Evolutionary conservation across 257 asterid species (phyloP).

Genomic region (Prunella vulgaris): DNA sequence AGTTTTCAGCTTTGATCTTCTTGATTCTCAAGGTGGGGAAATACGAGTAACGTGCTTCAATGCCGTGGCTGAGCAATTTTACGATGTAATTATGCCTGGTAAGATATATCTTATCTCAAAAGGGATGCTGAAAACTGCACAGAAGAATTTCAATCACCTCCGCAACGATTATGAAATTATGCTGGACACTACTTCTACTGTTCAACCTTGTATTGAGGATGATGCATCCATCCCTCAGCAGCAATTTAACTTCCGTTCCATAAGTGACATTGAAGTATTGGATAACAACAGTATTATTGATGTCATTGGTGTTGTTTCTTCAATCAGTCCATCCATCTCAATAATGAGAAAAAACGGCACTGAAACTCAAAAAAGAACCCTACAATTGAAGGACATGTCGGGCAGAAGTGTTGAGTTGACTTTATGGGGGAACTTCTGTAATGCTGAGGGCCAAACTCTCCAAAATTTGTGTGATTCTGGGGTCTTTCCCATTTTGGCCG

Average conservation of each 20-base stretch:
- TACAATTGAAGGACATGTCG: conserved; percentile 86
- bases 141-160: conserved; percentile 73
- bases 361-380: conserved; percentile 71
- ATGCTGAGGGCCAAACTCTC: conserved; percentile 77
- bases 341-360: conserved; percentile 80
- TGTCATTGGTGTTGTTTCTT: conserved; percentile 71
- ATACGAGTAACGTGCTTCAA: conserved; percentile 93
- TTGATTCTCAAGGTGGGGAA: conserved; percentile 90
- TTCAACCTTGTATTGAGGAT: conserved; percentile 72
- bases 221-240: conserved; percentile 69
- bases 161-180: conserved; percentile 72
- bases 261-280: conserved; percentile 65
- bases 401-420: conserved; percentile 92
- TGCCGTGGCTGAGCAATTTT: conserved; percentile 77
- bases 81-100: conserved; percentile 62
- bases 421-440: conserved; percentile 87
- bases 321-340: conserved; percentile 64
- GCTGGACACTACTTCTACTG: conserved; percentile 61
- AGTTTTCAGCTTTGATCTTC: conserved; percentile 91
- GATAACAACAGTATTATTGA: conserved; percentile 64
- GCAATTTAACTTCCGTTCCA: conserved; percentile 73
- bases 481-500: conserved; percentile 68
- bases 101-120: conserved; percentile 67
- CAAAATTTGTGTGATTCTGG: conserved; percentile 81
- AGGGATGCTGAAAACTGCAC: conserved; percentile 68